phyloP scores from a whole-genome alignment of 148 eudicot species.

The Vaccinium vitisidaea region DNA sequence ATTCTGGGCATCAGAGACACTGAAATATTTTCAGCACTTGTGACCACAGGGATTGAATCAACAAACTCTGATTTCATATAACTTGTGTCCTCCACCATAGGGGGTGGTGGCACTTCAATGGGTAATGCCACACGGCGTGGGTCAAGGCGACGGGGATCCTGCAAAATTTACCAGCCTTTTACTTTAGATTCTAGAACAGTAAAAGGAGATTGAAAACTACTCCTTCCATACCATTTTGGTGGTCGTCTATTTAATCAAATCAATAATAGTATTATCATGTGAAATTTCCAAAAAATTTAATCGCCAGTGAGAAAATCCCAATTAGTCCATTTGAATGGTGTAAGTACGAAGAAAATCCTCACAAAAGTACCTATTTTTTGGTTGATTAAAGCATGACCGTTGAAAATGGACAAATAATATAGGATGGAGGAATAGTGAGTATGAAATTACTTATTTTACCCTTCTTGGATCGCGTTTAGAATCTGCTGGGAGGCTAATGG shows the following conservation, averaged over 20 bases:
- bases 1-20: slow-evolving; percentile 28
- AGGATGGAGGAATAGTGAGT: neutral
- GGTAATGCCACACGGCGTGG: slow-evolving; percentile 57
- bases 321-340: neutral
- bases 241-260: neutral
- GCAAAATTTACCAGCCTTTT: slow-evolving; percentile 18
- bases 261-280: neutral
- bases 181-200: neutral
- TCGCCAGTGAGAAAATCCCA: neutral
- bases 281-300: neutral
- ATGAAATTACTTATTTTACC: slow-evolving; percentile 40
- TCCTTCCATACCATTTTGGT: neutral
- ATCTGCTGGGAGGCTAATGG: slow-evolving; percentile 53
- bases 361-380: neutral
- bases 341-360: neutral
- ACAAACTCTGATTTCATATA: slow-evolving; percentile 38
- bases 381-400: neutral
- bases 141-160: slow-evolving; percentile 98
- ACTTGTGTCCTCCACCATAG: slow-evolving; percentile 44
- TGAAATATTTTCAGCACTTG: slow-evolving; percentile 36
- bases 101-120: slow-evolving; percentile 43
- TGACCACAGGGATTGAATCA: slow-evolving; percentile 31
- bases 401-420: neutral
- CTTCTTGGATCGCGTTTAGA: slow-evolving; percentile 91
- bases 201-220: neutral